These are phyloP conservation scores for Aspergillus homomorphus DNA, from an alignment of 495 filamentous ascomycete species.

Conservation along the genomic window DNA sequence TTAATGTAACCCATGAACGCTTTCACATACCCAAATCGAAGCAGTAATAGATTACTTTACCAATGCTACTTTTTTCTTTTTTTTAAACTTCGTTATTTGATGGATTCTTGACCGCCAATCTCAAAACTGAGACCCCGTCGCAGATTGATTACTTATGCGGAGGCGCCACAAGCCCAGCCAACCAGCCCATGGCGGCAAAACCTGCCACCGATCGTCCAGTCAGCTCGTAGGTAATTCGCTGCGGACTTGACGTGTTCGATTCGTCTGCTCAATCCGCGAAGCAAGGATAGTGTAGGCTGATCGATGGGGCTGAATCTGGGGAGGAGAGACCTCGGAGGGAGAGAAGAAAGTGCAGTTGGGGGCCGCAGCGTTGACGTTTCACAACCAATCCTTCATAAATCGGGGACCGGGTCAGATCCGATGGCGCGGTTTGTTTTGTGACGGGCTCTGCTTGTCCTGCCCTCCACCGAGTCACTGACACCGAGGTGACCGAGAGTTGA, in stretches of 20 bases:
- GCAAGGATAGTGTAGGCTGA: slow-evolving; percentile 2
- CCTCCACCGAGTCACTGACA: too few species aligned
- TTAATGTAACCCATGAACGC: slow-evolving; percentile 49
- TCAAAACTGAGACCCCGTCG: background rate
- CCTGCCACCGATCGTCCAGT: background rate
- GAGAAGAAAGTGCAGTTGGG: background rate
- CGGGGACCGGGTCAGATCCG: slow-evolving; percentile 2
- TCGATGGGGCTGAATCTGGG: background rate
- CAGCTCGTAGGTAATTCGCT: background rate
- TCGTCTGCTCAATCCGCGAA: background rate
- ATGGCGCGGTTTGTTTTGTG: background rate
- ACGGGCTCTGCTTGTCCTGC: background rate
- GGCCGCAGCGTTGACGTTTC: slow-evolving; percentile 1
- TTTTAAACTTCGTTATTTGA: background rate
- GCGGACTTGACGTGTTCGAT: background rate
- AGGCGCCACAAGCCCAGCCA: background rate
- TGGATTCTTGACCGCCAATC: too few species aligned
- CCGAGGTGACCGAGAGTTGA: background rate
- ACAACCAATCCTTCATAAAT: slow-evolving; percentile 1
- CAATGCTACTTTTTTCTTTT: background rate
- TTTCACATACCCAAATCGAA: slow-evolving; percentile 30
- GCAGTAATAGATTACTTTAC: slow-evolving; percentile 30
- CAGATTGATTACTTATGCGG: background rate
- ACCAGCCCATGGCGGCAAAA: background rate
- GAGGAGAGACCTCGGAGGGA: background rate